A percentile compares a stretch with the other conserved stretches of the same genome.
phyloP scores from a whole-genome alignment of 2,329 filamentous ascomycete genomes.

The Amauroascus niger region DNA sequence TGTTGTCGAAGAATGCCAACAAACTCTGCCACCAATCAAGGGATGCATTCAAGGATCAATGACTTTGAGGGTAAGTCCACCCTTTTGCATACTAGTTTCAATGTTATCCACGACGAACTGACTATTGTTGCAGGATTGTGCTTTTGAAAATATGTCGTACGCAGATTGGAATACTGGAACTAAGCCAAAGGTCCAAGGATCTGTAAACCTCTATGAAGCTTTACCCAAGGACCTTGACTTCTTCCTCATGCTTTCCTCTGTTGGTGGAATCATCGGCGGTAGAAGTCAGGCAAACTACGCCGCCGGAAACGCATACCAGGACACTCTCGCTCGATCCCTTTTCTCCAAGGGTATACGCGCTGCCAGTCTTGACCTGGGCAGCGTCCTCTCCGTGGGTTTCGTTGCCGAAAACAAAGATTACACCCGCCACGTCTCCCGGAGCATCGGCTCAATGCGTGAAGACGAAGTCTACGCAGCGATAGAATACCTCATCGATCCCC shows the following conservation, averaged over 20 bases:
- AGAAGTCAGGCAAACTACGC: constrained; percentile 39
- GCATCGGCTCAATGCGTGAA: constrained; percentile 9
- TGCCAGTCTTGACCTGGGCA: constrained; percentile 26
- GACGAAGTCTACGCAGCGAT: constrained; percentile 14
- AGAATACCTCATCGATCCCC: constrained; percentile 19
- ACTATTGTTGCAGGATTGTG: constrained; percentile 19
- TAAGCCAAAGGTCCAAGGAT: constrained; percentile 34
- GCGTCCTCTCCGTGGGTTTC: constrained; percentile 29
- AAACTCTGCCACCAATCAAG: constrained; percentile 23
- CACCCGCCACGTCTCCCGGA: constrained; percentile 11
- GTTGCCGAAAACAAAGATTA: constrained; percentile 19
- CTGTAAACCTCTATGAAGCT: constrained; percentile 29
- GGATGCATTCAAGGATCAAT: constrained; percentile 29
- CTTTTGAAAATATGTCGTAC: constrained; percentile 36
- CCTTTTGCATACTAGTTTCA: background rate
- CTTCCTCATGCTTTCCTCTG: constrained; percentile 37
- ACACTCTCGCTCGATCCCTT: constrained; percentile 28
- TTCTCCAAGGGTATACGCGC: constrained; percentile 18
- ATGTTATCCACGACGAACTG: background rate
- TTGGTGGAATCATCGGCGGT: constrained; percentile 39
- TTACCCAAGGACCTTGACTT: constrained; percentile 32
- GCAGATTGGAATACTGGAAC: constrained; percentile 31
- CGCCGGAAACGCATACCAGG: constrained; percentile 34
- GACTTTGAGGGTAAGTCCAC: constrained; percentile 20
- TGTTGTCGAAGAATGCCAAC: constrained; percentile 15